These are phyloP conservation scores for Penstemon newberryi DNA, from an alignment of 257 asterid genomes.

Conservation along the genomic window DNA sequence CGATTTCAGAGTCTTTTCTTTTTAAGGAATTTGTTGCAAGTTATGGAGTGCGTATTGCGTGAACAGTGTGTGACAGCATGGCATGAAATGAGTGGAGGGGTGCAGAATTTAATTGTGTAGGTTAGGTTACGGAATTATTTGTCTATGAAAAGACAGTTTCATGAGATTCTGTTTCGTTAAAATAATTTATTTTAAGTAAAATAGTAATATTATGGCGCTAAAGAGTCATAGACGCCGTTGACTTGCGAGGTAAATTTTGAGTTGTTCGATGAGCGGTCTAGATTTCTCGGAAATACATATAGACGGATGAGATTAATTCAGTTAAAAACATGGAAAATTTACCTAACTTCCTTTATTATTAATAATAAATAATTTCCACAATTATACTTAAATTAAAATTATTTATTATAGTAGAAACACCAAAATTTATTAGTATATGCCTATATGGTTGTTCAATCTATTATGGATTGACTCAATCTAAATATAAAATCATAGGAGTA, in stretches of 20 bases:
- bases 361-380: too few species aligned
- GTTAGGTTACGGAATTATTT: conserved; percentile 23
- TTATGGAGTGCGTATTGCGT: neutral
- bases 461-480: too few species aligned
- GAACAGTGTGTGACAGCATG: neutral
- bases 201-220: conserved; percentile 40
- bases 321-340: neutral
- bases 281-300: conserved; percentile 18
- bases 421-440: too few species aligned
- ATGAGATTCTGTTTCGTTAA: conserved; percentile 12
- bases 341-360: neutral
- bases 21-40: conserved; percentile 8
- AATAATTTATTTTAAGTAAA: conserved; percentile 14
- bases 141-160: neutral
- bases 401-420: too few species aligned
- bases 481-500: too few species aligned
- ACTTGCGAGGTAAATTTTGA: conserved; percentile 25
- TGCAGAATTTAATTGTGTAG: conserved; percentile 1
- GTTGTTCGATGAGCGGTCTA: conserved; percentile 25
- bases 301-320: conserved; percentile 28
- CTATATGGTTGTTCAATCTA: too few species aligned
- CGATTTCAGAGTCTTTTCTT: conserved; percentile 30
- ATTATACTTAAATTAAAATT: too few species aligned
- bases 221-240: conserved; percentile 42
- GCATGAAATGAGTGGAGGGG: conserved; percentile 17